Conservation (phyloP, 352 stramenopile species). For the Thalassiosira livingstoniorum region DNA sequence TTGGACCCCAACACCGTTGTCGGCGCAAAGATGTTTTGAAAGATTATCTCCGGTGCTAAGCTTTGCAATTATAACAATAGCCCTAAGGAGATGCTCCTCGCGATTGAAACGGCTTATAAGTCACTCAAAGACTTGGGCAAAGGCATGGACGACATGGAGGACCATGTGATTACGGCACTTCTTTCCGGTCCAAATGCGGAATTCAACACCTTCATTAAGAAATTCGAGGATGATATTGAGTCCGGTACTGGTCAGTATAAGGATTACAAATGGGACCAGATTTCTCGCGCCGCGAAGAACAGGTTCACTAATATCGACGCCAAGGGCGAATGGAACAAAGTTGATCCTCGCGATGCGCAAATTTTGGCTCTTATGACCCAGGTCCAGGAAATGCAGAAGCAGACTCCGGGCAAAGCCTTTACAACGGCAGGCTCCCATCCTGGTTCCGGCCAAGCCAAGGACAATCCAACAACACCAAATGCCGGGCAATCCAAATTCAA, state of each 20-base stretch:
- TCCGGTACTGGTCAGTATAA: constrained; percentile 13
- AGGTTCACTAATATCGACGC: constrained; percentile 35
- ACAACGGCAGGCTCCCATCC: background rate
- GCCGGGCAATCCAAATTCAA: no score
- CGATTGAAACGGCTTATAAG: constrained; percentile 5
- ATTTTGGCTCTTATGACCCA: constrained; percentile 5
- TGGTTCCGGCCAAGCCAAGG: constrained; percentile 4
- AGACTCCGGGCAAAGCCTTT: no score
- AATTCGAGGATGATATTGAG: constrained; percentile 23
- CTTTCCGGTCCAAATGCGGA: background rate
- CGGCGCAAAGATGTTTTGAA: constrained; percentile 2
- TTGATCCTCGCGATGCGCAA: constrained; percentile 16
- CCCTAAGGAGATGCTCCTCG: background rate
- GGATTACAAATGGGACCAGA: background rate
- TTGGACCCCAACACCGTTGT: constrained; percentile 18
- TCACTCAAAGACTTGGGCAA: background rate
- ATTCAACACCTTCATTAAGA: constrained; percentile 29
- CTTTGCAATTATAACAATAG: constrained; percentile 11
- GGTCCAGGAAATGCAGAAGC: constrained; percentile 1
- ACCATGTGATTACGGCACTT: background rate
- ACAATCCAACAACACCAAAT: no score
- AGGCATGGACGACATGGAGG: background rate
- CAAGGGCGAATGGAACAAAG: constrained; percentile 11
- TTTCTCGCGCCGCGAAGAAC: background rate
- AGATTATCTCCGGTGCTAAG: background rate